A percentile compares a stretch with the other conserved stretches of the same genome.
Evolutionary conservation across 179 eudicot species (phyloP).

Genomic region (Corrigiola litoralis): DNA sequence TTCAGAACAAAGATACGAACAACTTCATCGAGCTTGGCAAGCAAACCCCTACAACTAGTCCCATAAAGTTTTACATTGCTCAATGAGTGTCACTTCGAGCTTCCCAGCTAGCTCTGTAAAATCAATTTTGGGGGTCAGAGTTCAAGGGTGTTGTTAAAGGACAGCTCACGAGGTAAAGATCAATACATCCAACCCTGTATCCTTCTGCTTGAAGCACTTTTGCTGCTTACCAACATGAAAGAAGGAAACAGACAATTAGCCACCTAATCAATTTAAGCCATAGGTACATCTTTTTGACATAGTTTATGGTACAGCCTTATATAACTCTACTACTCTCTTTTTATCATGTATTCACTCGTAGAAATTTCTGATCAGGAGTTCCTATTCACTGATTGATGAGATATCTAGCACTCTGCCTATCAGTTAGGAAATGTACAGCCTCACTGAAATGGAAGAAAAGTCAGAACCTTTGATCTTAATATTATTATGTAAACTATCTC

Average conservation of each 20-base stretch:
- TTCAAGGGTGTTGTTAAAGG: not conserved
- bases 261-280: not conserved
- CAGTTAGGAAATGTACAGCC: not conserved
- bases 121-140: not conserved
- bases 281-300: no score
- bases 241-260: not conserved
- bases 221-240: not conserved
- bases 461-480: not conserved
- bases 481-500: not conserved
- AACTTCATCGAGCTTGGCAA: not conserved
- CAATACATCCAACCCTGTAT: not conserved
- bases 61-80: not conserved
- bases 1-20: not conserved
- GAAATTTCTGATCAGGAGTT: no score
- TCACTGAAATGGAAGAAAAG: not conserved
- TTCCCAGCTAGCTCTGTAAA: not conserved
- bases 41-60: not conserved
- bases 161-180: not conserved
- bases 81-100: not conserved
- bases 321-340: not conserved
- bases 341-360: not conserved
- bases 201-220: not conserved
- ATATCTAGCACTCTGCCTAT: not conserved
- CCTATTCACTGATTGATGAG: no score
- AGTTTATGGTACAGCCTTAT: no score